These are phyloP conservation scores for Gracilaria vermiculophylla DNA, from an alignment of 23 red algal genomes.

Conservation along the genomic window DNA sequence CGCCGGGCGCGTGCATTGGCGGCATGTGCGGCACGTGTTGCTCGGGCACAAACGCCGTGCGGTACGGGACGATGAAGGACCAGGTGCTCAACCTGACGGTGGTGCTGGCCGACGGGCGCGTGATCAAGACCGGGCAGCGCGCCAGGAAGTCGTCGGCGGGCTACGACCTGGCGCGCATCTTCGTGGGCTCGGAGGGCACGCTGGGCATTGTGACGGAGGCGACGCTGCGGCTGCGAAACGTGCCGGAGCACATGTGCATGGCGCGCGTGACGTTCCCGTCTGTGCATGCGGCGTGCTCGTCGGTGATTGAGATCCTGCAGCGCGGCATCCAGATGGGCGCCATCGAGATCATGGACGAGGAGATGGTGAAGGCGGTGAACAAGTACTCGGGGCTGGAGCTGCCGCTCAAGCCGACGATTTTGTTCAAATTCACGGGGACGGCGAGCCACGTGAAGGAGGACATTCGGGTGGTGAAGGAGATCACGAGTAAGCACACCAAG, in stretches of 20 bases:
- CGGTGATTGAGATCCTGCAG: slow-evolving; percentile 81
- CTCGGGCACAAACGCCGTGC: slow-evolving; percentile 88
- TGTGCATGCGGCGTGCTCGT: slow-evolving; percentile 74
- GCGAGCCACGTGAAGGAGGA: slow-evolving; percentile 71
- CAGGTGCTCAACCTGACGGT: slow-evolving; percentile 92
- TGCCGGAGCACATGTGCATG: slow-evolving; percentile 75
- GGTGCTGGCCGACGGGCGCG: slow-evolving; percentile 83
- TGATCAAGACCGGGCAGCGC: slow-evolving; percentile 84
- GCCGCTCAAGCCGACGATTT: slow-evolving; percentile 68
- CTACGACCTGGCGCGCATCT: slow-evolving; percentile 88
- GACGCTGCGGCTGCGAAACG: slow-evolving; percentile 73
- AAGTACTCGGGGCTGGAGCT: slow-evolving; percentile 67
- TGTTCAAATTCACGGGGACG: slow-evolving; percentile 86
- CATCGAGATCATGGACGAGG: slow-evolving; percentile 92
- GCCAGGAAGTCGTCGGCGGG: slow-evolving; percentile 86
- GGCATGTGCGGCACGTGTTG: slow-evolving; percentile 95
- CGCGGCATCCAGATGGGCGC: slow-evolving; percentile 66
- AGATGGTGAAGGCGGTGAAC: slow-evolving; percentile 91
- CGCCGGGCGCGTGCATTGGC: slow-evolving; percentile 88
- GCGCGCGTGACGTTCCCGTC: slow-evolving; percentile 79
- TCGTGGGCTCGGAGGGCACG: slow-evolving; percentile 94
- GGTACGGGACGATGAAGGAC: slow-evolving; percentile 96
- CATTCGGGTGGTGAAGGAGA: slow-evolving; percentile 67
- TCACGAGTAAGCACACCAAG: slow-evolving; percentile 46
- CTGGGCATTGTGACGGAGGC: slow-evolving; percentile 92